phyloP scores from a whole-genome alignment of 495 filamentous ascomycete genomes.

The Haplographium delicatum region DNA sequence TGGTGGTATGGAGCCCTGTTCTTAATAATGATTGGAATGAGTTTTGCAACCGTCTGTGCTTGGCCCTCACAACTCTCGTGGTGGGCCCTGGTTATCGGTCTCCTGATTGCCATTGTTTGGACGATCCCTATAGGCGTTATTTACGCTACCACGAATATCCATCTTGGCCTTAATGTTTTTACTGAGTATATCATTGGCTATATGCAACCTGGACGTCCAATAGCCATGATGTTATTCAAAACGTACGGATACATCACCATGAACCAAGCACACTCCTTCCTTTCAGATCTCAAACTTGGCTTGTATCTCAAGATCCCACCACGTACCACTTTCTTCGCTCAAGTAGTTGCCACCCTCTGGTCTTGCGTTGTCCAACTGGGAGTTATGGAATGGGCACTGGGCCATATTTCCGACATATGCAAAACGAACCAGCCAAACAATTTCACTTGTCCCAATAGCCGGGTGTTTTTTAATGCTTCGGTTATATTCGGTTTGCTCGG shows the following conservation, averaged over 20 bases:
- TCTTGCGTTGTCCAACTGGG: constrained; percentile 61
- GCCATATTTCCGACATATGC: constrained; percentile 55
- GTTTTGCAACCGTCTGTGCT: constrained; percentile 54
- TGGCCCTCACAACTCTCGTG: constrained; percentile 61
- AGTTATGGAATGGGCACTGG: constrained; percentile 61
- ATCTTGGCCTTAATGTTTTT: constrained; percentile 62
- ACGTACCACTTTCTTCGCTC: constrained; percentile 57
- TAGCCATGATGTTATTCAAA: constrained; percentile 64
- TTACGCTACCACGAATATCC: constrained; percentile 62
- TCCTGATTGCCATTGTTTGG: constrained; percentile 48
- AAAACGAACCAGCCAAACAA: constrained; percentile 51
- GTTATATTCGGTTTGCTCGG: constrained; percentile 68
- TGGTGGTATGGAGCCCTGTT: constrained; percentile 50
- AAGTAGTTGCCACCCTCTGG: constrained; percentile 58
- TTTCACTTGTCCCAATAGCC: constrained; percentile 63
- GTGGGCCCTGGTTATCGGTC: constrained; percentile 63
- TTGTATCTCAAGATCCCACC: constrained; percentile 59
- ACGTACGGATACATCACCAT: constrained; percentile 68
- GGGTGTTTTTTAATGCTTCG: constrained; percentile 62
- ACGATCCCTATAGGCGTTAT: constrained; percentile 51
- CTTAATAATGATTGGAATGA: constrained; percentile 50
- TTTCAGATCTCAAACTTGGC: constrained; percentile 50
- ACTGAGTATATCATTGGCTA: constrained; percentile 71
- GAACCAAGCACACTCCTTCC: constrained; percentile 51
- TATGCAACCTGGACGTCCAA: constrained; percentile 58